phyloP scores from a whole-genome alignment of 1,139 yeast genomes.

The Candida glucosophila region DNA sequence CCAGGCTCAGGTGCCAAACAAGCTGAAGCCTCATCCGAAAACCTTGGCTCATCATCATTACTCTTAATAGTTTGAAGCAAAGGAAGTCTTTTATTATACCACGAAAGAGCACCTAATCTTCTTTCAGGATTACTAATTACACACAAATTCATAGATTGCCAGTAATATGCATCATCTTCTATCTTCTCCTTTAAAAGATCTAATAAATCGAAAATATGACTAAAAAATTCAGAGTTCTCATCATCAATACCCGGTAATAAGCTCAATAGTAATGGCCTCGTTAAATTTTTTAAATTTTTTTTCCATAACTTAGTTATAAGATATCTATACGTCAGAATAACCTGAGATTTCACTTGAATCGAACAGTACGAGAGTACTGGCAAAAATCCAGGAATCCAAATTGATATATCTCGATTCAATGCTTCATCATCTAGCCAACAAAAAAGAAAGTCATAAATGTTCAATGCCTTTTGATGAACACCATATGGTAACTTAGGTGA shows the following conservation, averaged over 20 bases:
- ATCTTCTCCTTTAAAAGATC: slow-evolving; percentile 53
- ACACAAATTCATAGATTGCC: slow-evolving; percentile 75
- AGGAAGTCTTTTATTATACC: slow-evolving; percentile 67
- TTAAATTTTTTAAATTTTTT: slow-evolving; percentile 38
- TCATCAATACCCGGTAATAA: slow-evolving; percentile 87
- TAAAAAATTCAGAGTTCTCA: slow-evolving; percentile 77
- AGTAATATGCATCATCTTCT: slow-evolving; percentile 65
- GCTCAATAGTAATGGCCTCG: slow-evolving; percentile 66
- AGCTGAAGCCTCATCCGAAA: slow-evolving; percentile 50
- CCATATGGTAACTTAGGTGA: slow-evolving; percentile 84
- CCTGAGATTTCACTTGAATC: slow-evolving; percentile 73
- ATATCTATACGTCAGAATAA: slow-evolving; percentile 53
- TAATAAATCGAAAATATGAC: slow-evolving; percentile 48
- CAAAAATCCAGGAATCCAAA: slow-evolving; percentile 86
- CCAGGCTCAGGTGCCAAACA: slow-evolving; percentile 74
- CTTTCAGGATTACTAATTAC: slow-evolving; percentile 73
- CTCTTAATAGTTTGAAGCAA: slow-evolving; percentile 21
- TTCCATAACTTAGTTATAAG: slow-evolving; percentile 44
- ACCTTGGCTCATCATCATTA: slow-evolving; percentile 6
- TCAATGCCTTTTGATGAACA: slow-evolving; percentile 83
- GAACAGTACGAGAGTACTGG: slow-evolving; percentile 85
- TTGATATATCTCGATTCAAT: slow-evolving; percentile 41
- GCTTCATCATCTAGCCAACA: slow-evolving; percentile 44
- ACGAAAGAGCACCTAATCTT: slow-evolving; percentile 73
- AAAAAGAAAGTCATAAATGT: slow-evolving; percentile 66